Evolutionary conservation across 2,329 filamentous ascomycete genomes (phyloP), one percentile per base, ranked within the genome.

Genomic region (Apiospora pterosperma): DNA sequence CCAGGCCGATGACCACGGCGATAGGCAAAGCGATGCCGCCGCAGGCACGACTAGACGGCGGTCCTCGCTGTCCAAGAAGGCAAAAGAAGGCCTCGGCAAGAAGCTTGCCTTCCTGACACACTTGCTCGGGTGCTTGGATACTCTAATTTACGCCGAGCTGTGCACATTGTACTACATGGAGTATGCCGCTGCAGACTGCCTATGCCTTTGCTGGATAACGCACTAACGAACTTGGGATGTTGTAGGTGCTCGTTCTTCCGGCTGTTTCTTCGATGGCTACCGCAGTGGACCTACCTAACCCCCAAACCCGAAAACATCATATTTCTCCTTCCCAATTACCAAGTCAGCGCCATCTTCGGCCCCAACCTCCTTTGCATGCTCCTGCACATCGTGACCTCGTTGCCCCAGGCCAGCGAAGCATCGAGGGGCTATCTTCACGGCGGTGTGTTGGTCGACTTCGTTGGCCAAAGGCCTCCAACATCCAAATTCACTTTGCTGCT

Each of bases 111-210:
- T 90, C 72, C 77, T 89, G 69, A 85, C 81, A 44, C 83, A 88
- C 69, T 79, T 91, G 66, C 84, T 88, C 69, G 80, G 81, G 71
- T 86, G 82, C 67, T 78, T 91, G 65, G 88, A 91, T 77, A 83
- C 85, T 70, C 72, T 90, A 58, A 84, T 90, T 60, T 89, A 88
- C 74, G 85, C 84, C 44, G 87, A 91, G 78, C 79, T 91, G 64
- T 88, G 86, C 71, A 82, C 84, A 52, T 70, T 91, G 69, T 91
- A 91, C 74, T 91, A 90, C 74, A 87, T 91, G 84, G 89, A 91
- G 88, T 91, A 80, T 64, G 84, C 74, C n/a, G 16, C 28, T 16
- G 10, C 36, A 19, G 21, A 19, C 23, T 55, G 6, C 14, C 36
- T 14, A 19, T 55, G 48, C 48, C 23, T 38, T 38, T 61, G 59